These are phyloP conservation scores for Poa annua DNA, from an alignment of 176 grass and related monocot genomes.

Conservation along the genomic window DNA sequence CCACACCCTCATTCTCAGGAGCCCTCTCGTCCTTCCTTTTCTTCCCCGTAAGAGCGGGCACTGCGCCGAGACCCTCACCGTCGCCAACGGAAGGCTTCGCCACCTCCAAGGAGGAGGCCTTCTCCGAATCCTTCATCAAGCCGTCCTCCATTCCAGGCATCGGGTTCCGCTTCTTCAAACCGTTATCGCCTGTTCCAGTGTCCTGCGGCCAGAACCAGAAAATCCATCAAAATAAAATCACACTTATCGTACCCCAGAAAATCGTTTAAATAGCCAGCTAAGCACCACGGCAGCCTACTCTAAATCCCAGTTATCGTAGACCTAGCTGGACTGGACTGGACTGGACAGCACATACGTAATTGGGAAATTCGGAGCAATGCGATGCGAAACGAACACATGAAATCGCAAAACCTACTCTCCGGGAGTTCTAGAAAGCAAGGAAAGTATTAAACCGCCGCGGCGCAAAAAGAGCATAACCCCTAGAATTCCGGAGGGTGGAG, in stretches of 20 bases:
- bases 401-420: not conserved
- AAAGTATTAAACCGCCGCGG: not conserved
- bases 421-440: not conserved
- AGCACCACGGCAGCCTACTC: not conserved
- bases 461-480: not conserved
- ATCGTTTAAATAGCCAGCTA: not conserved
- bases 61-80: conserved; percentile 33
- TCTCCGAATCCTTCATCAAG: conserved; percentile 26
- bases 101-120: conserved; percentile 32
- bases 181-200: conserved; percentile 5
- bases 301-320: conserved; percentile 34
- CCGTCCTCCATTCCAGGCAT: conserved; percentile 25
- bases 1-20: conserved; percentile 42
- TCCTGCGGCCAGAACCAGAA: conserved; percentile 42
- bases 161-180: conserved; percentile 12
- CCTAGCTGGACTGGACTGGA: not conserved
- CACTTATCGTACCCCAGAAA: not conserved
- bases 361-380: conserved; percentile 30
- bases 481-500: not conserved
- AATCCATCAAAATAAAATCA: conserved; percentile 46
- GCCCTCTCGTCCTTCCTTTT: conserved; percentile 61
- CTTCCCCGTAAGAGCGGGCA: conserved; percentile 40
- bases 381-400: conserved; percentile 5
- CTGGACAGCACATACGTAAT: not conserved
- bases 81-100: not conserved